Base-by-base conservation (phyloP, 148 eudicot species). In the Mesembryanthemum crystallinum region DNA sequence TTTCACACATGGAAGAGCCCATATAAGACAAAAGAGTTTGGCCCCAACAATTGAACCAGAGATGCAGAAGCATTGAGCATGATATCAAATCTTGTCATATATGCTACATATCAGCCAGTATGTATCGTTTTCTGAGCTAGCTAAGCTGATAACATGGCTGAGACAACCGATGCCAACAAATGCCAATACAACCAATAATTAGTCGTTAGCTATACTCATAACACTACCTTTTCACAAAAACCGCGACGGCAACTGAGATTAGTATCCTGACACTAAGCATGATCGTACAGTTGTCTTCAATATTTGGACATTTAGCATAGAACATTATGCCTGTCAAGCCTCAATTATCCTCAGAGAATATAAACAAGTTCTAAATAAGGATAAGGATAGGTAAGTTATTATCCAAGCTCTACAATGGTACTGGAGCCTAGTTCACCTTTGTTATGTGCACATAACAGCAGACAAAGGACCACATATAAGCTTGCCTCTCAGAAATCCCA, bases 401-500 rank as follows among this genome's bases (percentile, higher is more conserved):
- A 33, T 28, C 4, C 17, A 54, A 21, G 39, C 30, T 71, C 63
- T 20, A 55, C 30, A n/a, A 72, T 12, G 3, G 33, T 23, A 28
- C 8, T 10, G 21, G 12, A 61, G 42, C 58, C 14, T 27, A n/a
- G 42, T 27, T 2, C 24, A 30, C 13, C 4, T 67, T 57, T 59
- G 30, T 33, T 1, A 52, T 39, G 62, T 67, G 32, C 72, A 58
- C 13, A 24, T 14, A 63, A 42, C 28, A 17, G 27, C 33, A 55
- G 27, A 32, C 47, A 64, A 57, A 33, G 45, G 30, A 54, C 42
- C 10, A 20, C 12, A 43, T 5, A 54, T 52, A 66, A 25, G 10
- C 66, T 74, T 39, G 42, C 14, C 80, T 67, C 72, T 71, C 28
- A 8, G 33, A 52, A 21, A 64, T 28, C 49, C 57, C 32, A 69